These are phyloP conservation scores for Cryoendolithus antarcticus DNA, from an alignment of 2,329 filamentous ascomycete species.

Conservation along the genomic window DNA sequence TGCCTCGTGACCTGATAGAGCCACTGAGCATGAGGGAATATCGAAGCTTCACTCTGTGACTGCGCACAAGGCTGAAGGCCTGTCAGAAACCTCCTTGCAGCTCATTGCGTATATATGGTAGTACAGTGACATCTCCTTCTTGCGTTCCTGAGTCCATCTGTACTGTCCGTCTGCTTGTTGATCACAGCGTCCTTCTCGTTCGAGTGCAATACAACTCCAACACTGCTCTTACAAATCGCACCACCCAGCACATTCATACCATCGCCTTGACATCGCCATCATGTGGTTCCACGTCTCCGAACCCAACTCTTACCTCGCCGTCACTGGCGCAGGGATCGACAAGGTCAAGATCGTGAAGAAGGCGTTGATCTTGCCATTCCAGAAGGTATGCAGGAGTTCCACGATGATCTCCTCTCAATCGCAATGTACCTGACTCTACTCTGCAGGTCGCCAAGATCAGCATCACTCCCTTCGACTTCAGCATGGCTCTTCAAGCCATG, in stretches of 20 bases:
- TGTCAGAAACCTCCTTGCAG: too few relatives aligned
- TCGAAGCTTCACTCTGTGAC: too few relatives aligned
- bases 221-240: background rate
- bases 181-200: background rate
- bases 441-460: slow-evolving; percentile 15
- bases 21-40: too few relatives aligned
- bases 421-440: too few relatives aligned
- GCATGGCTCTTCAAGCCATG: slow-evolving; percentile 75
- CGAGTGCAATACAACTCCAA: background rate
- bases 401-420: too few relatives aligned
- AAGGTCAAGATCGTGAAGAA: slow-evolving; percentile 70
- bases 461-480: slow-evolving; percentile 59
- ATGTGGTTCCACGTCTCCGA: slow-evolving; percentile 47
- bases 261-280: slow-evolving; percentile 3
- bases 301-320: slow-evolving; percentile 75
- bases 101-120: too few relatives aligned
- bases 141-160: too few relatives aligned
- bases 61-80: too few relatives aligned
- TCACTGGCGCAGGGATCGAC: slow-evolving; percentile 59
- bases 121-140: too few relatives aligned
- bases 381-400: slow-evolving; percentile 31
- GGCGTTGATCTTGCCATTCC: slow-evolving; percentile 58
- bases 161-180: too few relatives aligned
- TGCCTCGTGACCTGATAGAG: too few relatives aligned
- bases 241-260: background rate